These are phyloP conservation scores for Stenocarpella maydis DNA, from an alignment of 2,329 filamentous ascomycete genomes.

Conservation along the genomic window DNA sequence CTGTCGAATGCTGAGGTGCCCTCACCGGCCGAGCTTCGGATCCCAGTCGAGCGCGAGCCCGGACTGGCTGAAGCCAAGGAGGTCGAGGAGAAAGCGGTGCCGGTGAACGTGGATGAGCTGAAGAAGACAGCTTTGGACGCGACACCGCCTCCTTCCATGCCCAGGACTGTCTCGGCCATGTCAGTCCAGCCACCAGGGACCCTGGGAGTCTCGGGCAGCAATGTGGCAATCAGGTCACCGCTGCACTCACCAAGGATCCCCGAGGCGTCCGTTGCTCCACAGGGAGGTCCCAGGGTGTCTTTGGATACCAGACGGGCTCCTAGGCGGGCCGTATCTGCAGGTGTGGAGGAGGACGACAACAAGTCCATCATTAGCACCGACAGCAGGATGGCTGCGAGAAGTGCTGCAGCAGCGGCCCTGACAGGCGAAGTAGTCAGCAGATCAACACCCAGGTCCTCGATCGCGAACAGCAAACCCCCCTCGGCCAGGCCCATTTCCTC, in stretches of 20 bases:
- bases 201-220: background rate
- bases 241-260: background rate
- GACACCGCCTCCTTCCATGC: constrained; percentile 49
- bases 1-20: constrained; percentile 79
- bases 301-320: constrained; percentile 11
- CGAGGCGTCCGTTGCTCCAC: background rate
- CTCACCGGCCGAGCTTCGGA: constrained; percentile 64
- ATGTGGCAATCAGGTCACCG: background rate
- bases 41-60: constrained; percentile 21
- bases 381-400: constrained; percentile 34
- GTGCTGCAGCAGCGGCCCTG: constrained; percentile 36
- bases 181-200: constrained; percentile 35
- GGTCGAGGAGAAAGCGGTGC: constrained; percentile 62
- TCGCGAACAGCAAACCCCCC: constrained; percentile 6
- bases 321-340: constrained; percentile 40
- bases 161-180: constrained; percentile 42
- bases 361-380: constrained; percentile 34
- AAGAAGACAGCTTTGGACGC: constrained; percentile 68
- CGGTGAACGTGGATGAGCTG: constrained; percentile 70
- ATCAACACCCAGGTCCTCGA: constrained; percentile 37
- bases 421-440: constrained; percentile 33
- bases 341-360: constrained; percentile 52
- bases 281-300: background rate
- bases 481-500: constrained; percentile 36
- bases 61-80: constrained; percentile 42